Evolutionary conservation across 768 basidiomycete species (phyloP).

Genomic region (Boletus edulis): DNA sequence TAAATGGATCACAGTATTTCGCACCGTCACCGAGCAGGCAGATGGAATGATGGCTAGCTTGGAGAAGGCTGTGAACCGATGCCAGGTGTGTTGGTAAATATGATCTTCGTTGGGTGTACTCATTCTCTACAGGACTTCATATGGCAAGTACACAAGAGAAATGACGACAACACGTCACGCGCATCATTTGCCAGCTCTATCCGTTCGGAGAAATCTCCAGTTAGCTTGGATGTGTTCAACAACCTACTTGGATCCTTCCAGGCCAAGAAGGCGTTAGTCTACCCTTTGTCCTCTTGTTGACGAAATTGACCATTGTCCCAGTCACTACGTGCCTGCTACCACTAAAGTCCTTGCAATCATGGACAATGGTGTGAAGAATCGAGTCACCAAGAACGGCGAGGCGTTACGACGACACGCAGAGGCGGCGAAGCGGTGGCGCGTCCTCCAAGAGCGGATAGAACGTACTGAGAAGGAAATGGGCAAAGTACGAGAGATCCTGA

Average conservation of each 20-base stretch:
- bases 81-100: slow-evolving; percentile 58
- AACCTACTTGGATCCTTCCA: slow-evolving; percentile 73
- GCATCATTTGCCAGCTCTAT: slow-evolving; percentile 45
- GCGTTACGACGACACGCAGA: slow-evolving; percentile 87
- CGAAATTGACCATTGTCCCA: slow-evolving; percentile 31
- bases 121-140: slow-evolving; percentile 67
- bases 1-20: slow-evolving; percentile 94
- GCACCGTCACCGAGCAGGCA: slow-evolving; percentile 91
- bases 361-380: slow-evolving; percentile 89
- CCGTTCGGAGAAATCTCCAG: slow-evolving; percentile 47
- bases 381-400: slow-evolving; percentile 96
- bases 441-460: slow-evolving; percentile 72
- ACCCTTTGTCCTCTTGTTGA: slow-evolving; percentile 4
- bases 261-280: slow-evolving; percentile 80
- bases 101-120: neutral
- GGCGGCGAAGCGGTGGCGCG: slow-evolving; percentile 83
- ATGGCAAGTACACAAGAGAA: slow-evolving; percentile 69
- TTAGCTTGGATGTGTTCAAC: slow-evolving; percentile 62
- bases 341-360: slow-evolving; percentile 91
- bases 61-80: slow-evolving; percentile 89
- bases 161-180: slow-evolving; percentile 44
- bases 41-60: slow-evolving; percentile 97
- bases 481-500: slow-evolving; percentile 55
- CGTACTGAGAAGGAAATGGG: slow-evolving; percentile 86
- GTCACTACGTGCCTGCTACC: slow-evolving; percentile 93